Conservation (phyloP, 306 rosid species). For the Malus sieversii region DNA sequence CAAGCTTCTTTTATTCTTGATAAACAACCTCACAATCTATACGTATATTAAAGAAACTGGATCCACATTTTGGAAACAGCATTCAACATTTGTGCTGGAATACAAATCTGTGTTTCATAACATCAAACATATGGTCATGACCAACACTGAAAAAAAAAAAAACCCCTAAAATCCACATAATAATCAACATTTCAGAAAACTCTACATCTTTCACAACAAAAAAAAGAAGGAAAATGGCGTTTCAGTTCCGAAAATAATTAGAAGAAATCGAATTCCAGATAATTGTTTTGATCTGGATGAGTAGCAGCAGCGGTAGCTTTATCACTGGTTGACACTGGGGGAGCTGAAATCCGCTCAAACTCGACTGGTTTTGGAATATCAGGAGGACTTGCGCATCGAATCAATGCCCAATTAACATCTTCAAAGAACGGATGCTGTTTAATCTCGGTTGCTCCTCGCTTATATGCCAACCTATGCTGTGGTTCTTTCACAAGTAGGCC, state of each 20-base stretch:
- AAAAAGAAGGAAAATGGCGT: conserved; percentile 8
- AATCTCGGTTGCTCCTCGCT: conserved; percentile 51
- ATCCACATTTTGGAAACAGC: not conserved
- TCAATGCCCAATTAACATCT: conserved; percentile 49
- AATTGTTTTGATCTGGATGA: conserved; percentile 35
- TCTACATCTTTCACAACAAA: conserved; percentile 31
- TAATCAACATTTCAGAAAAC: conserved; percentile 16
- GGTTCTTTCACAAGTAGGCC: conserved; percentile 49
- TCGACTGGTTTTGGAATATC: conserved; percentile 46
- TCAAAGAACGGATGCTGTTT: conserved; percentile 50
- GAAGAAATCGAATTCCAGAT: conserved; percentile 52
- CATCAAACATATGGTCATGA: conserved; percentile 24
- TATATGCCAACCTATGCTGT: conserved; percentile 40
- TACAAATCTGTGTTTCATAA: conserved; percentile 26
- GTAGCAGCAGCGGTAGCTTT: conserved; percentile 21
- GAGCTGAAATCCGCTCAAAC: conserved; percentile 31
- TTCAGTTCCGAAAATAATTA: conserved; percentile 21
- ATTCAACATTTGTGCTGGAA: conserved; percentile 9
- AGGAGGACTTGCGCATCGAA: conserved; percentile 52
- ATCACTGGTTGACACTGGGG: conserved; percentile 18
- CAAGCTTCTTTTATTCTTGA: not conserved
- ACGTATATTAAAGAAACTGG: too few relatives aligned
- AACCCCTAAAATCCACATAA: conserved; percentile 12
- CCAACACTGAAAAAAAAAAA: not conserved
- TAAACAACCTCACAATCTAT: too few relatives aligned